Evolutionary conservation across 371 early-diverging fungal species (phyloP), one percentile per base, ranked within the genome.

Genomic region (Thermomucor indicae-seudaticae): DNA sequence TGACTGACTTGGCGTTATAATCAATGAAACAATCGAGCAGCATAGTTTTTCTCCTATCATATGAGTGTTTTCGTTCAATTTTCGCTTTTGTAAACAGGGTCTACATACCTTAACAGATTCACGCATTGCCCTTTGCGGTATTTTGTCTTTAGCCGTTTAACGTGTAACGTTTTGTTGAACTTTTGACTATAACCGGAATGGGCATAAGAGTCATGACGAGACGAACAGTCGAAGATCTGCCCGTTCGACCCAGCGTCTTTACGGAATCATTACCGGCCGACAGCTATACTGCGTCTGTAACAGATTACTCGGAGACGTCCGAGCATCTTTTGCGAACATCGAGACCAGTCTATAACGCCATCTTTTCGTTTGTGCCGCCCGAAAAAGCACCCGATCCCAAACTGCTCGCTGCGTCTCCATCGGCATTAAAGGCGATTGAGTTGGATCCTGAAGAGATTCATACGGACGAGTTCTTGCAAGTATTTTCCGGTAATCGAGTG

Each of bases 311-410:
- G 6, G 40, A 47, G 7, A 22, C 23, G 10, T 49, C 65, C 0
- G 61, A 63, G 24, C 58, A 47, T 12, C 22, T 70, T 2, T 50
- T 66, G 54, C 27, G 70, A 29, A 56, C 64, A 3, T 60, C 81
- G 12, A 69, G 86, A 11, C 76, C 82, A 47, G 85, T 89, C 14
- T 73, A 69, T 25, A 58, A 70, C 20, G 83, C 86, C 10, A 76
- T 74, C 38, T 86, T 70, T 62, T 74, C 83, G 1, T 80, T 68
- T 47, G 72, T 84, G 7, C 50, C 60, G 44, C 90, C 88, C 1
- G 83, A 85, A 32, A 53, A 60, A 12, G 53, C 60, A 7, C 74
- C 75, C 6, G 60, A 65, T 7, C 79, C 79, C 30, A 40, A 64
- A 27, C 39, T 86, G 0, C 46, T 81, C 2, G 66, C 78, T 5